Base-by-base conservation (phyloP, 805 yeast species). In the Blastobotrys robertii region DNA sequence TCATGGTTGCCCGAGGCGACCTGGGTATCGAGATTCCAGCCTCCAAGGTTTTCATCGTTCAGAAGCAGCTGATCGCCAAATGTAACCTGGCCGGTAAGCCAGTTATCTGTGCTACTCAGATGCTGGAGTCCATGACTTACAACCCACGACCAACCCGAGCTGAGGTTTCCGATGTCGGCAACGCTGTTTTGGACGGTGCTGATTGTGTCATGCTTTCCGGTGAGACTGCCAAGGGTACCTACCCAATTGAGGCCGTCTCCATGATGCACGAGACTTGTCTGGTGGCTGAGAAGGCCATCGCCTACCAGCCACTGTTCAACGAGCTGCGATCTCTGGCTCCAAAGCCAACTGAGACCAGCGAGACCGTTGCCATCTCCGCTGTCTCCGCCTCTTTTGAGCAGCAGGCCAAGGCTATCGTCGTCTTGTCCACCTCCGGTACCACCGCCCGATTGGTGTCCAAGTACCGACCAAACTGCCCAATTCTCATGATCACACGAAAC, bases 91-190 rank as follows among this genome's bases (percentile, higher is more conserved):
- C 95, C 55, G 98, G 97, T 68, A 92, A 92, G 80, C 98, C 98
- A 63, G 97, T 87, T 57, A 87, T 92, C 66, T 92, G 98, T 75
- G 98, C 98, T 55, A 92, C 98, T 54, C 98, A 92, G 74, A 92
- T 92, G 98, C 81, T 92, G 68, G 98, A 92, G 74, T 86, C 97
- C 48, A 92, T 92, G 98, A 92, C 97, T 49, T 86, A 83, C 74
- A 92, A 92, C 83, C 98, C 98, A 68, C 84, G 98, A 72, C 98
- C 98, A 70, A 92, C 98, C 66, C 84, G 98, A 75, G 98, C 98
- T 57, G 98, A 92, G 74, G 98, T 92, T 49, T 82, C 95, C 45
- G 98, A 92, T 69, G 98, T 92, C 52, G 98, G 98, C 73, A 92
- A 92, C 71, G 98, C 98, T 58, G 84, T 92, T 55, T 77, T 92